phyloP scores from a whole-genome alignment of 805 yeast species.

The Priceomyces haplophilus region DNA sequence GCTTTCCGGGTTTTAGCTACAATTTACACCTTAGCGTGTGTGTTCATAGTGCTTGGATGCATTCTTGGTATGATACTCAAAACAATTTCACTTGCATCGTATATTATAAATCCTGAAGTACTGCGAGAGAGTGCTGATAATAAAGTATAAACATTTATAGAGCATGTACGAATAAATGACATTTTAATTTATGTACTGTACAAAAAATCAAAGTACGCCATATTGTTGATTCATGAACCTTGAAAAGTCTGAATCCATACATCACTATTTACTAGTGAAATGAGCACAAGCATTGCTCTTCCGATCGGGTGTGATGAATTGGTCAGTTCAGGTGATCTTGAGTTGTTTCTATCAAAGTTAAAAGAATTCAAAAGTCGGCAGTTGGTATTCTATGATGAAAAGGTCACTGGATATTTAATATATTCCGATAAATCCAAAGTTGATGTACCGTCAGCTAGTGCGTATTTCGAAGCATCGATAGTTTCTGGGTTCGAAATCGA shows the following conservation, averaged over 20 bases:
- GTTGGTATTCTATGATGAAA: constrained; percentile 33
- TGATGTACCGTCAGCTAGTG: constrained; percentile 7
- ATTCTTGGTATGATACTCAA: constrained; percentile 25
- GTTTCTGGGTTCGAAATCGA: neutral
- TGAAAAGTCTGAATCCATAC: neutral
- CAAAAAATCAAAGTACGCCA: neutral
- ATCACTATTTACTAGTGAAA: neutral
- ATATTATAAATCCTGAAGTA: neutral
- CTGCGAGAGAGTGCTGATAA: neutral
- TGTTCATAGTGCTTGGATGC: constrained; percentile 41
- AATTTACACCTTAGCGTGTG: constrained; percentile 54
- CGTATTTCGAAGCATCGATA: constrained; percentile 19
- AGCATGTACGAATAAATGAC: too few relatives aligned
- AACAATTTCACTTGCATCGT: neutral
- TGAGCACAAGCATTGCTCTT: constrained; percentile 3
- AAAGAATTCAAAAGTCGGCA: constrained; percentile 7
- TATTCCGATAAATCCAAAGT: constrained; percentile 10
- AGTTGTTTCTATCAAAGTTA: neutral
- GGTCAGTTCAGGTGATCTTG: neutral
- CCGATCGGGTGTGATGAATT: neutral
- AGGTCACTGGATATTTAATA: constrained; percentile 25
- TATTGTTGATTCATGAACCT: neutral
- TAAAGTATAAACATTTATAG: neutral
- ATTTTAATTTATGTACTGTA: too few relatives aligned
- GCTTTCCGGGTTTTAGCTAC: constrained; percentile 64